phyloP scores from a whole-genome alignment of 2,329 filamentous ascomycete species.

The Pleoardoris graminearum region DNA sequence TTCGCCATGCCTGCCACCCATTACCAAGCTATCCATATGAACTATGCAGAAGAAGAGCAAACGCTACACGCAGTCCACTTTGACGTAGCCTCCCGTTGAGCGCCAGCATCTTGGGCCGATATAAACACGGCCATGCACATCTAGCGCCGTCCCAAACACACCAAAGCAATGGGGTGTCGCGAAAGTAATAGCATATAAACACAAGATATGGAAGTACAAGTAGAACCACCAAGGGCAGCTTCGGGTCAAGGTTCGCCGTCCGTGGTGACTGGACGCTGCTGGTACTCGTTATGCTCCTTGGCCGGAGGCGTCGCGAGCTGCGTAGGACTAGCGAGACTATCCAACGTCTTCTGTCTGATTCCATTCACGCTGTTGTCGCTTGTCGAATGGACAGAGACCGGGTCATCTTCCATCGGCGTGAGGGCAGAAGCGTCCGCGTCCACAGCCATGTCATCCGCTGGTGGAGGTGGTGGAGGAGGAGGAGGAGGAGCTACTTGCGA shows the following conservation, averaged over 20 bases:
- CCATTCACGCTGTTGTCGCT: slow-evolving; percentile 7
- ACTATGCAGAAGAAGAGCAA: background rate
- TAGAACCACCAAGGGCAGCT: background rate
- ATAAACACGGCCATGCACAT: slow-evolving; percentile 1
- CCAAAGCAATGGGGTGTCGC: slow-evolving; percentile 7
- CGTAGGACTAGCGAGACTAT: slow-evolving; percentile 37
- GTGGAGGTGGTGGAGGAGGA: slow-evolving; percentile 48
- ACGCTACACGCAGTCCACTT: background rate
- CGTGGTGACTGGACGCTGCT: background rate
- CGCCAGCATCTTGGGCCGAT: background rate
- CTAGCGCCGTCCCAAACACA: background rate
- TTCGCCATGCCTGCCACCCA: background rate
- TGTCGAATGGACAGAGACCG: slow-evolving; percentile 1
- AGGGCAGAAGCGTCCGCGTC: slow-evolving; percentile 29
- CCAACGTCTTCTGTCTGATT: slow-evolving; percentile 23
- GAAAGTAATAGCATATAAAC: background rate
- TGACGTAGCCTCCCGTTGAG: background rate
- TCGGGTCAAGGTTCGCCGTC: background rate
- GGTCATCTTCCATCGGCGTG: slow-evolving; percentile 33
- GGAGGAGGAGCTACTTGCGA: slow-evolving; percentile 48
- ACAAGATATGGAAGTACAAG: slow-evolving; percentile 3
- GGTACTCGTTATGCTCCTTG: slow-evolving; percentile 27
- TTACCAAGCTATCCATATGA: background rate
- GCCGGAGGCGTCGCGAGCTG: slow-evolving; percentile 52
- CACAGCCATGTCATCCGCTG: slow-evolving; percentile 32